Conservation (phyloP, 2,329 filamentous ascomycete genomes). For the Davidsoniella eucalypti region DNA sequence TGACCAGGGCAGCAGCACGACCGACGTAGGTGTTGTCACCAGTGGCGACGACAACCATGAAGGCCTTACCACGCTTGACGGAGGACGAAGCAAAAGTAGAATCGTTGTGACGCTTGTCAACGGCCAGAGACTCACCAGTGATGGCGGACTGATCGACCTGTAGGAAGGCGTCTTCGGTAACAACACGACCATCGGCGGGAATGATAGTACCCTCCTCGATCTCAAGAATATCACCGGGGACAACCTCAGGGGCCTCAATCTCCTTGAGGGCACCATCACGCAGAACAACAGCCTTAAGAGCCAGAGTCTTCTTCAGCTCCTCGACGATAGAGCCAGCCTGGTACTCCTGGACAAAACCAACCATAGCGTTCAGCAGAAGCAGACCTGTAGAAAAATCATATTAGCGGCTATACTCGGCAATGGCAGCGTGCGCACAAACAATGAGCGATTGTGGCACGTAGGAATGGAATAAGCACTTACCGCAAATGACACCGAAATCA, state of each 20-base stretch:
- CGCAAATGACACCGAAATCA: slow-evolving; percentile 84
- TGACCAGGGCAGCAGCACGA: slow-evolving; percentile 73
- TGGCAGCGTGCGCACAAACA: background rate
- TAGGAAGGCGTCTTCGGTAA: slow-evolving; percentile 68
- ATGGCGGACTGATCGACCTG: slow-evolving; percentile 88
- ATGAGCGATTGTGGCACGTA: background rate
- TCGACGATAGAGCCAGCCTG: slow-evolving; percentile 84
- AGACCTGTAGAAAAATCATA: slow-evolving; percentile 25
- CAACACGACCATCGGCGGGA: slow-evolving; percentile 71
- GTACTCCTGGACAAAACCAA: slow-evolving; percentile 81
- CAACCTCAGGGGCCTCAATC: slow-evolving; percentile 67
- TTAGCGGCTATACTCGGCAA: background rate
- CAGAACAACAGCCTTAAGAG: slow-evolving; percentile 73
- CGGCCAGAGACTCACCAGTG: slow-evolving; percentile 80
- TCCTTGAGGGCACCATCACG: slow-evolving; percentile 63
- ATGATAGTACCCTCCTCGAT: slow-evolving; percentile 82
- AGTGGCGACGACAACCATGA: slow-evolving; percentile 65
- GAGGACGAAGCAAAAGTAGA: slow-evolving; percentile 71
- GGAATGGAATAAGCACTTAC: slow-evolving; percentile 1
- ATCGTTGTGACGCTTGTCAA: slow-evolving; percentile 74
- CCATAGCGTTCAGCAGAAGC: slow-evolving; percentile 65
- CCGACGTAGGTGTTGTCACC: slow-evolving; percentile 86
- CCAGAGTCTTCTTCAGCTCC: slow-evolving; percentile 78
- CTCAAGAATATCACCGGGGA: slow-evolving; percentile 79
- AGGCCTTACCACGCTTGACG: slow-evolving; percentile 80